Evolutionary conservation across 2,329 filamentous ascomycete genomes (phyloP).

Genomic region (Colletotrichum ledebouriae): DNA sequence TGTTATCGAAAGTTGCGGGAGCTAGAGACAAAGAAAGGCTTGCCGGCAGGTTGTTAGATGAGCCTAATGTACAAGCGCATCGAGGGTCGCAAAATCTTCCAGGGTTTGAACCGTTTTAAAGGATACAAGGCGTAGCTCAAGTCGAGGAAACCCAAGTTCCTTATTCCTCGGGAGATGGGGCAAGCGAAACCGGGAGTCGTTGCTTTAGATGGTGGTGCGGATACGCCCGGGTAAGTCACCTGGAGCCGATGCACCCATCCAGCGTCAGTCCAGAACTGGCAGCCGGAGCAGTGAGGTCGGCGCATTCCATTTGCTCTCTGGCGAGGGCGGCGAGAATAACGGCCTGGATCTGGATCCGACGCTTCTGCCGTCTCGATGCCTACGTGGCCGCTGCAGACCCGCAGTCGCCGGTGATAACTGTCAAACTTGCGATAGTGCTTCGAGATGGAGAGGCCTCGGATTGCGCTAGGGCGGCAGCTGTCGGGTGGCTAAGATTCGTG

Average conservation of each 20-base stretch:
- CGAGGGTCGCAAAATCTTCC: background rate
- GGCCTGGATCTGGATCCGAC: slow-evolving; percentile 30
- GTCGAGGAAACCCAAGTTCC: slow-evolving; percentile 1
- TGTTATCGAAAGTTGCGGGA: slow-evolving; percentile 5
- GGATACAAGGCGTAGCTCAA: slow-evolving; percentile 1
- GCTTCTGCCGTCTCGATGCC: slow-evolving; percentile 28
- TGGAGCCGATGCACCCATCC: slow-evolving; percentile 15
- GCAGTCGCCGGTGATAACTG: slow-evolving; percentile 6
- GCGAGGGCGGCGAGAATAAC: background rate
- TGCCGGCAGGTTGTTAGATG: slow-evolving; percentile 15
- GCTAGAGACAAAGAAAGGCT: slow-evolving; percentile 24
- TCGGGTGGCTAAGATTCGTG: slow-evolving; percentile 10
- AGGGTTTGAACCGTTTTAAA: background rate
- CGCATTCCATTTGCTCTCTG: background rate
- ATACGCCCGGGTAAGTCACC: slow-evolving; percentile 32
- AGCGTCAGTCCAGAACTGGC: background rate
- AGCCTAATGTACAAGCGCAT: slow-evolving; percentile 21
- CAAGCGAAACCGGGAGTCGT: background rate
- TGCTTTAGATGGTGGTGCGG: slow-evolving; percentile 29
- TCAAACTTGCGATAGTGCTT: slow-evolving; percentile 33
- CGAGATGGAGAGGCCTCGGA: slow-evolving; percentile 17
- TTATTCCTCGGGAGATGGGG: background rate
- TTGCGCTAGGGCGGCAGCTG: background rate
- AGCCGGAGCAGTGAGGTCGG: background rate
- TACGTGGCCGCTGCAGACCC: slow-evolving; percentile 14